phyloP scores from a whole-genome alignment of 1,284 basidiomycete species.

The Sphaerobolus stellatus region DNA sequence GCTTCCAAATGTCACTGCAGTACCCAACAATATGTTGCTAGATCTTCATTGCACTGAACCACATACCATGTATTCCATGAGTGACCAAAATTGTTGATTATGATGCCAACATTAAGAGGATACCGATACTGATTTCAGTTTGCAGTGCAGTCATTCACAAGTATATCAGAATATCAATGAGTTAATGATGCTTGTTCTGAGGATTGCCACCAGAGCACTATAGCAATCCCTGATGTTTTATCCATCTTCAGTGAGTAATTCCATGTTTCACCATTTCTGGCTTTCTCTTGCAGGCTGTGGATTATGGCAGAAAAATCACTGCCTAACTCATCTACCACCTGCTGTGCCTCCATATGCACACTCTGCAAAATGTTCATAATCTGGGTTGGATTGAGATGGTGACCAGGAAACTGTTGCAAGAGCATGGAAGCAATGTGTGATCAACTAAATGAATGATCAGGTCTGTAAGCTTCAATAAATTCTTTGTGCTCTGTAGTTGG shows the following conservation, averaged over 20 bases:
- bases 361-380: not conserved
- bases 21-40: conserved; percentile 25
- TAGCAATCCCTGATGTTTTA: conserved; percentile 20
- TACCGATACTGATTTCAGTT: conserved; percentile 31
- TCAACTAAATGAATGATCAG: not conserved
- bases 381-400: not conserved
- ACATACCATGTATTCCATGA: conserved; percentile 15
- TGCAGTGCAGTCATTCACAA: conserved; percentile 33
- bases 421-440: not conserved
- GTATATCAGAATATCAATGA: conserved; percentile 24
- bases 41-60: conserved; percentile 26
- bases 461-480: not conserved
- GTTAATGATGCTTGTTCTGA: conserved; percentile 25
- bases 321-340: too few species aligned
- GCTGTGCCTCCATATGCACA: not conserved
- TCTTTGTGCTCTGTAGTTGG: not conserved
- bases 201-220: conserved; percentile 31
- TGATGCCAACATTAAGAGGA: conserved; percentile 31
- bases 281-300: conserved; percentile 14
- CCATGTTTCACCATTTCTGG: conserved; percentile 22
- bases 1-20: conserved; percentile 23
- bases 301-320: too few species aligned
- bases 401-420: not conserved
- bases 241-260: conserved; percentile 22
- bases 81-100: conserved; percentile 22